Evolutionary conservation across 2,329 filamentous ascomycete species (phyloP).

Genomic region (Microdochium nivale): DNA sequence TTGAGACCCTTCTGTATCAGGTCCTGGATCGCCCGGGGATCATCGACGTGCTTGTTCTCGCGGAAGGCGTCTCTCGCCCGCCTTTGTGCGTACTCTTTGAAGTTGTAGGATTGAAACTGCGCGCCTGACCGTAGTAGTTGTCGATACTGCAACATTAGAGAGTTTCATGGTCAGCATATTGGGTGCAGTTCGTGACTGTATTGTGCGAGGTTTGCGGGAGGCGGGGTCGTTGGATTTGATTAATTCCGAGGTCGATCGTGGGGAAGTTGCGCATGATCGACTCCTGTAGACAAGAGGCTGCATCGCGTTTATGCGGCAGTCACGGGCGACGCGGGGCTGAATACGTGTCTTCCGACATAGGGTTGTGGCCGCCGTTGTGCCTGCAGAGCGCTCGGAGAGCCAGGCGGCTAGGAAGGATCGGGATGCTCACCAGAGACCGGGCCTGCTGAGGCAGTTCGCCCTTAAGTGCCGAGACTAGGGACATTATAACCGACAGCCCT

Average conservation of each 20-base stretch:
- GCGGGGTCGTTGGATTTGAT: no score
- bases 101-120: conserved; percentile 93
- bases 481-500: conserved; percentile 12
- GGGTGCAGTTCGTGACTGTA: no score
- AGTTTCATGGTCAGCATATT: not conserved
- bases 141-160: conserved; percentile 58
- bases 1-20: conserved; percentile 81
- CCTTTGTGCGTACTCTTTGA: conserved; percentile 90
- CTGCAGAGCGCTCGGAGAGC: conserved; percentile 5
- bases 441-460: conserved; percentile 50
- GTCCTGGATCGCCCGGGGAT: conserved; percentile 74
- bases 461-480: conserved; percentile 28
- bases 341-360: no score
- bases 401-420: conserved; percentile 1
- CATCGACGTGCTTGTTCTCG: conserved; percentile 65
- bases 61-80: conserved; percentile 86
- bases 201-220: no score
- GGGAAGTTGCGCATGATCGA: not conserved
- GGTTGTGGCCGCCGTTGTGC: not conserved
- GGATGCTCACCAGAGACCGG: conserved; percentile 40
- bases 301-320: no score
- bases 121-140: conserved; percentile 78
- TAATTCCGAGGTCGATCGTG: not conserved
- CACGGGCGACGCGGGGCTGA: no score
- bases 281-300: not conserved